A percentile compares a stretch with the other conserved stretches of the same genome.
These are phyloP conservation scores for Solanum chiquidenum DNA, from an alignment of 257 asterid genomes.

Conservation along the genomic window DNA sequence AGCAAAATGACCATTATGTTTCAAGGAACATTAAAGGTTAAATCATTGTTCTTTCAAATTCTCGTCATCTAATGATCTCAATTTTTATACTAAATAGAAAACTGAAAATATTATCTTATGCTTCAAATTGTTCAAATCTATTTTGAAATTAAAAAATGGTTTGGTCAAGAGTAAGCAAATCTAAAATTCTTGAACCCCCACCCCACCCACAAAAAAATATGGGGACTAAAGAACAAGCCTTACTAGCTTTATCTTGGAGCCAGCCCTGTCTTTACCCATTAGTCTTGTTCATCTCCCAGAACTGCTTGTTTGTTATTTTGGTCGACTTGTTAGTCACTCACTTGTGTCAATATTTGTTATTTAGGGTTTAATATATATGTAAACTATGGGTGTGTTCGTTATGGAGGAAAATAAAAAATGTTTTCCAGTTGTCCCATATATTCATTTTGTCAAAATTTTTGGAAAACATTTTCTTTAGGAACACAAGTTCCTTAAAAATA, in stretches of 20 bases:
- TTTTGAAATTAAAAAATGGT: background rate
- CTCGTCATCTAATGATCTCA: background rate
- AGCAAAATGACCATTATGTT: background rate
- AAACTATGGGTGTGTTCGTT: background rate
- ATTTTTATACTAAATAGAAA: background rate
- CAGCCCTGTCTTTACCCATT: background rate
- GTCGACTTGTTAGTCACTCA: background rate
- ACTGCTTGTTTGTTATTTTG: background rate
- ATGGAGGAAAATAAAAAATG: background rate
- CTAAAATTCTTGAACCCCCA: background rate
- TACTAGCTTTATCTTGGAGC: background rate
- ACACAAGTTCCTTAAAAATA: background rate
- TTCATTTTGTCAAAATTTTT: background rate
- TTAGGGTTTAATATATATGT: background rate
- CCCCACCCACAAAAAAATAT: background rate
- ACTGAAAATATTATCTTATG: background rate
- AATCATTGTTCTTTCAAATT: background rate
- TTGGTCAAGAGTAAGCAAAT: background rate
- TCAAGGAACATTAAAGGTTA: background rate
- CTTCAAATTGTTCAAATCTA: background rate
- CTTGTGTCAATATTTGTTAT: background rate
- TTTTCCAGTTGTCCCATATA: background rate
- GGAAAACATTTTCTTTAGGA: background rate
- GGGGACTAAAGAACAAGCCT: background rate
- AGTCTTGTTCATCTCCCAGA: background rate